A percentile compares a stretch with the other conserved stretches of the same genome.
phyloP scores from a whole-genome alignment of 371 early-diverging fungal genomes.

The Saksenaea vasiformis region DNA sequence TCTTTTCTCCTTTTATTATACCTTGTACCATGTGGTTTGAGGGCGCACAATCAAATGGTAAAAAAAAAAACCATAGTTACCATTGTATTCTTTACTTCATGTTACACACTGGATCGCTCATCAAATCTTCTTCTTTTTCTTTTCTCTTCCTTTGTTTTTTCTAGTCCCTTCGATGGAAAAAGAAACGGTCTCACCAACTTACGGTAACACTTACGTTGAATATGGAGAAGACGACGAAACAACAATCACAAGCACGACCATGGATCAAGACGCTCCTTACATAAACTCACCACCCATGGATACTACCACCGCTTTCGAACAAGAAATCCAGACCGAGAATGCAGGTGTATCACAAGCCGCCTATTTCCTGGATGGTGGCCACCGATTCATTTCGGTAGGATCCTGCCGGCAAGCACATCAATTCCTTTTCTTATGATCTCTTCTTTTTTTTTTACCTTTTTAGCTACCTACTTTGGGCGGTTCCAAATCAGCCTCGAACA shows the following conservation, averaged over 20 bases:
- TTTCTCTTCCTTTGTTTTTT: neutral
- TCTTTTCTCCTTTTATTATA: conserved; percentile 7
- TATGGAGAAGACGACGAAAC: conserved; percentile 34
- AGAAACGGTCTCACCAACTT: conserved; percentile 2
- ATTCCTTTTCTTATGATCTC: neutral
- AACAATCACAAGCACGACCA: conserved; percentile 25
- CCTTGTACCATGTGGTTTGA: conserved; percentile 8
- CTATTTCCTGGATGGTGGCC: conserved; percentile 40
- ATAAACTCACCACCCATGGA: neutral
- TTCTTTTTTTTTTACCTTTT: neutral
- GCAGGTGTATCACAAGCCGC: conserved; percentile 30
- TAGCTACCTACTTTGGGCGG: conserved; percentile 38
- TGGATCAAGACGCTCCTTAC: conserved; percentile 3
- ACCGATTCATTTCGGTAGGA: conserved; percentile 41
- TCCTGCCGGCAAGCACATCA: neutral
- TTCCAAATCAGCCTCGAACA: conserved; percentile 35
- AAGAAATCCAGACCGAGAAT: conserved; percentile 29
- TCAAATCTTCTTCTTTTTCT: neutral
- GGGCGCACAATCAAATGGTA: neutral
- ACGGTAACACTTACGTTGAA: conserved; percentile 6
- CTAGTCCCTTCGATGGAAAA: neutral
- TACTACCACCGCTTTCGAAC: conserved; percentile 10
- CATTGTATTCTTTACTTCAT: neutral
- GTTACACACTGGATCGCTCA: neutral
- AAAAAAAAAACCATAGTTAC: neutral